Evolutionary conservation across 306 rosid genomes (phyloP), one percentile per base, ranked within the genome.

Genomic region (Delonix regia): DNA sequence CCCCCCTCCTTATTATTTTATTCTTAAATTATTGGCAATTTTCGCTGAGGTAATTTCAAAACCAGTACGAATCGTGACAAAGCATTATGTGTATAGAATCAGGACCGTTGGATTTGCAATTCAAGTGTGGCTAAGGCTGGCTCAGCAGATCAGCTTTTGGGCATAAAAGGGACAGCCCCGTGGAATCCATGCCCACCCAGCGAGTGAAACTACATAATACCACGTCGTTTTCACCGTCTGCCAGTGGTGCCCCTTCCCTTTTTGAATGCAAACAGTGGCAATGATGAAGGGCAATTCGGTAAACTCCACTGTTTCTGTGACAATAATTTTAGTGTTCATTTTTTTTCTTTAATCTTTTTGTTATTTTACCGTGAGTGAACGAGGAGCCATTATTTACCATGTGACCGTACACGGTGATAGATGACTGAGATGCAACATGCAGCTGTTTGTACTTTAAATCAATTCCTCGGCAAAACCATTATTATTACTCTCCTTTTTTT

Each of bases 341-440:
- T n/a, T 36, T 4, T 10, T 15, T 19, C 1, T 24, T 61, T 45
- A 8, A 11, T 3, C 2, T 2, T 25, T 11, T n/a, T 7, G 1
- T 10, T 42, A n/a, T n/a, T n/a, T n/a, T n/a, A n/a, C n/a, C n/a
- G 73, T 63, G 13, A 66, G 16, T 75, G 27, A 70, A 67, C 16
- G 62, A 34, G 55, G 41, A 56, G n/a, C 30, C 34, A n/a, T 36
- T 21, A 38, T 18, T 44, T 41, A 33, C 61, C 83, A 7, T 67
- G 7, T 21, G 81, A 74, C 87, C 91, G 87, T 80, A 76, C 88
- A n/a, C 81, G 64, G 87, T 36, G 64, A 34, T 52, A 53, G 71
- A n/a, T 64, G 66, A 79, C 66, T 56, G 60, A 82, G 85, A 85
- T 85, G 88, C 85, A 78, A 81, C 88, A 88, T 83, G 83, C 83